Evolutionary conservation across 2,329 filamentous ascomycete species (phyloP).

Genomic region (Westerdykella aurantiaca): DNA sequence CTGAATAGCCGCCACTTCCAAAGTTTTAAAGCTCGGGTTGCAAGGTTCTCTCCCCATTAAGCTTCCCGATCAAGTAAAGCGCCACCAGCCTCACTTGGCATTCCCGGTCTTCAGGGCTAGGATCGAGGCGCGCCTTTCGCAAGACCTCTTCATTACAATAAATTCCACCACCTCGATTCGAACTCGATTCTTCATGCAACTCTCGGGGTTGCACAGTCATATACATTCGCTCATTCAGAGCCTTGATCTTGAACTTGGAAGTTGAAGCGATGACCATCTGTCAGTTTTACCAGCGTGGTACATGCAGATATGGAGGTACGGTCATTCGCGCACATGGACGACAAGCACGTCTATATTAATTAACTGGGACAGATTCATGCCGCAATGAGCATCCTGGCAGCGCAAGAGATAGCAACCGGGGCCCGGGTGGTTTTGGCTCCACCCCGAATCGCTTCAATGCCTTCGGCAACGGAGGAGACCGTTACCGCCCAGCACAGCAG

Average conservation of each 20-base stretch:
- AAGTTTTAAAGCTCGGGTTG: too few species aligned
- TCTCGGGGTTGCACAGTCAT: too few species aligned
- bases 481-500: constrained; percentile 27
- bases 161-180: too few species aligned
- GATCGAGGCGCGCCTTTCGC: too few species aligned
- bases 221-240: too few species aligned
- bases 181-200: too few species aligned
- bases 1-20: too few species aligned
- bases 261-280: constrained; percentile 46
- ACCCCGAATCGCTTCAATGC: constrained; percentile 55
- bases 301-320: constrained; percentile 61
- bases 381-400: constrained; percentile 55
- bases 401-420: constrained; percentile 19
- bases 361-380: constrained; percentile 47
- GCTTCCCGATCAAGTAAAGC: constrained; percentile 5
- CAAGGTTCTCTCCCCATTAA: too few species aligned
- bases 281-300: constrained; percentile 59
- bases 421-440: constrained; percentile 17
- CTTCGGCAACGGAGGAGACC: constrained; percentile 33
- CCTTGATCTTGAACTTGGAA: too few species aligned
- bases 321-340: too few species aligned
- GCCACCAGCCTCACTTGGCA: constrained; percentile 3
- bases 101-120: background rate
- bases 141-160: too few species aligned
- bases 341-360: too few species aligned